Percentiles rank a stretch among this genome's conserved stretches.
Conservation (phyloP, 2,329 filamentous ascomycete species). For the Penicillium olsonii region DNA sequence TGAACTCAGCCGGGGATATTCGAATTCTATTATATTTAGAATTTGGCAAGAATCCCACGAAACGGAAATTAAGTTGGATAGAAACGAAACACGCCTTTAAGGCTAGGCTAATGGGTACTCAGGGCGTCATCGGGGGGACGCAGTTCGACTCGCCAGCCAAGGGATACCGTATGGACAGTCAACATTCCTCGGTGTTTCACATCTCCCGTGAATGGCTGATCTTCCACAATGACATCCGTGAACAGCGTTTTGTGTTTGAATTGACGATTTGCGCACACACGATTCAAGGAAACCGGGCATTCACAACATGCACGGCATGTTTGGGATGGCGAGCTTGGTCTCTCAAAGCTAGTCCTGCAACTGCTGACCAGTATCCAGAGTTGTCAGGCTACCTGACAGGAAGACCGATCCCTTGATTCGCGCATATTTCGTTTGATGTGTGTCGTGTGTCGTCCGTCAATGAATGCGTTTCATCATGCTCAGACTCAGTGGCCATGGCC, state of each 20-base stretch:
- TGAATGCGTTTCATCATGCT: background rate
- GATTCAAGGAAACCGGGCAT: background rate
- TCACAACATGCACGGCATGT: background rate
- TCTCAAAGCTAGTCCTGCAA: background rate
- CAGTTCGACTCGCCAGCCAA: conserved; percentile 10
- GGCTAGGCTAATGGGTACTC: background rate
- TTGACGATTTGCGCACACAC: background rate
- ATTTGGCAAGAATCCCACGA: too few relatives aligned
- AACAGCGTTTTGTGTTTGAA: background rate
- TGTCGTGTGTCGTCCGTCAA: background rate
- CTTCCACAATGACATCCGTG: background rate
- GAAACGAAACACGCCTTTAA: too few relatives aligned
- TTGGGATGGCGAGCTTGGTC: background rate
- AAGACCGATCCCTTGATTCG: background rate
- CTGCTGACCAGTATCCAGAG: background rate
- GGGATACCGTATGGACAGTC: conserved; percentile 3
- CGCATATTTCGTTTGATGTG: background rate
- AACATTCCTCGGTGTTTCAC: conserved; percentile 12
- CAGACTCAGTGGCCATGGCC: background rate
- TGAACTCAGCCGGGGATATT: too few relatives aligned
- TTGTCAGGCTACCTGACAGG: background rate
- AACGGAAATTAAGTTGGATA: too few relatives aligned
- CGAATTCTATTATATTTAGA: too few relatives aligned
- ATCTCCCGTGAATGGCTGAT: background rate
- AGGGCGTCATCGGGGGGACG: background rate